phyloP scores from a whole-genome alignment of 2,329 filamentous ascomycete genomes.

The Neodidymelliopsis sp. region DNA sequence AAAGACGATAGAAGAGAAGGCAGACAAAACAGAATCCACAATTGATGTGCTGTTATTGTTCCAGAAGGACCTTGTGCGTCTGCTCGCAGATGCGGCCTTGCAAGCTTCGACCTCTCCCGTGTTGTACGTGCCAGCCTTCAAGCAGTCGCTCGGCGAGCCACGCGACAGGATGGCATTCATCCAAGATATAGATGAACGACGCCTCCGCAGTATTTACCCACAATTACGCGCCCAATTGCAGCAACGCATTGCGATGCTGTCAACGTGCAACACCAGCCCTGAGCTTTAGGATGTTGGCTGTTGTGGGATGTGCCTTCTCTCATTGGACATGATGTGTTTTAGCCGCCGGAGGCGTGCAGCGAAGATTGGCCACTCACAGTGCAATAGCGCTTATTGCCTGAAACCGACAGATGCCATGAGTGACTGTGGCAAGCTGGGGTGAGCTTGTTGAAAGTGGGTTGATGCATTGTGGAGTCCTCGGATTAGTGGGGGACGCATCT shows the following conservation, averaged over 20 bases:
- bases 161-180: conserved; percentile 29
- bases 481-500: not conserved
- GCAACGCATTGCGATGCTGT: conserved; percentile 24
- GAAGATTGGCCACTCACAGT: conserved; percentile 32
- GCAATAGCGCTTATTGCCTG: conserved; percentile 41
- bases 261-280: conserved; percentile 28
- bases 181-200: conserved; percentile 31
- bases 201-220: conserved; percentile 16
- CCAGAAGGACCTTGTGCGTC: conserved; percentile 16
- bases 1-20: conserved; percentile 8
- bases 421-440: conserved; percentile 20
- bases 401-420: conserved; percentile 33
- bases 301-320: conserved; percentile 1
- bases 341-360: conserved; percentile 37
- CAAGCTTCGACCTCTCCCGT: too few relatives aligned
- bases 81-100: conserved; percentile 5
- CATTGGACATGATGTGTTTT: conserved; percentile 28
- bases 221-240: conserved; percentile 28
- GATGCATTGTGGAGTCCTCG: conserved; percentile 9
- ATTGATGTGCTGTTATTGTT: conserved; percentile 17
- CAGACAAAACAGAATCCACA: conserved; percentile 6
- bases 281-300: conserved; percentile 16
- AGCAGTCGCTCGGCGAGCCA: conserved; percentile 27
- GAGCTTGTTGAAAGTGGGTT: conserved; percentile 12
- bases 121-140: conserved; percentile 29